Percentiles rank a stretch among this genome's conserved stretches.
These are phyloP conservation scores for Globisporangium orthogonon DNA, from an alignment of 352 stramenopile genomes.

Conservation along the genomic window DNA sequence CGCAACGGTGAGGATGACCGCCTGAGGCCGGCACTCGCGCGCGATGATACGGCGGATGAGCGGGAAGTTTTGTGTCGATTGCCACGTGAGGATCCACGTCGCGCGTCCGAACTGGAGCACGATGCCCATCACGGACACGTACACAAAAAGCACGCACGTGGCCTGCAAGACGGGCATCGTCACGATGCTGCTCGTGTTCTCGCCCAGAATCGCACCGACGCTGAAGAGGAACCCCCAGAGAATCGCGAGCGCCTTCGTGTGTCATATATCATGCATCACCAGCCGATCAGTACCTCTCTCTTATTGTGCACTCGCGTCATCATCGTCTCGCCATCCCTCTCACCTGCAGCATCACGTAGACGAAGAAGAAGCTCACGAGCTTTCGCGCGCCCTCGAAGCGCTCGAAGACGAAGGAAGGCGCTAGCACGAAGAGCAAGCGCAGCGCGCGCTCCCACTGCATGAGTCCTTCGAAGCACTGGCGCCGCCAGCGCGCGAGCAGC, in stretches of 20 bases:
- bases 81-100: conserved; percentile 87
- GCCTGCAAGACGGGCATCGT: conserved; percentile 74
- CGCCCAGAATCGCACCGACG: conserved; percentile 72
- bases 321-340: not conserved
- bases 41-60: conserved; percentile 83
- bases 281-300: not conserved
- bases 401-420: conserved; percentile 47
- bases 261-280: not conserved
- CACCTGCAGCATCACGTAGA: conserved; percentile 76
- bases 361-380: conserved; percentile 75
- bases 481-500: conserved; percentile 31
- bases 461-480: conserved; percentile 60
- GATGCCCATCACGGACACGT: conserved; percentile 81
- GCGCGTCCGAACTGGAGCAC: conserved; percentile 77
- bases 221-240: conserved; percentile 86
- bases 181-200: conserved; percentile 84
- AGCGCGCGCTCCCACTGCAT: conserved; percentile 58
- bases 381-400: conserved; percentile 42
- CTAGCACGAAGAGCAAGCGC: conserved; percentile 47
- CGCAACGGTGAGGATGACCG: conserved; percentile 67
- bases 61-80: conserved; percentile 83
- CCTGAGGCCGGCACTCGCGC: conserved; percentile 67
- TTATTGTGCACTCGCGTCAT: not conserved
- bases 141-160: conserved; percentile 72
- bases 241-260: conserved; percentile 61